These are phyloP conservation scores for Colletotrichum sp. DNA, from an alignment of 2,329 filamentous ascomycete species.

Conservation along the genomic window DNA sequence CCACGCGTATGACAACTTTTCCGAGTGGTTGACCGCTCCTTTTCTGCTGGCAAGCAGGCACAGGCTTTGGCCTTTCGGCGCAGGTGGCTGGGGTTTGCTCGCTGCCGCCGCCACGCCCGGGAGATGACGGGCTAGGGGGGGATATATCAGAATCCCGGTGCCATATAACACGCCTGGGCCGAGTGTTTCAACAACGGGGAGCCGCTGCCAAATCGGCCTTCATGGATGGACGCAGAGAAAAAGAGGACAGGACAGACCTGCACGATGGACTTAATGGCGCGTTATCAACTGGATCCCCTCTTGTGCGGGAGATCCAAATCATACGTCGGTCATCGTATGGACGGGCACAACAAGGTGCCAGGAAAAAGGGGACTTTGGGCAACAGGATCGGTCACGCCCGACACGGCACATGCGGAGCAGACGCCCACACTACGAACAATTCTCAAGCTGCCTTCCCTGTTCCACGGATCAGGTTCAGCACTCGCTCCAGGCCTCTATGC, in stretches of 20 bases:
- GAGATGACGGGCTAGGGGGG: conserved; percentile 4
- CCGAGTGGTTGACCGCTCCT: conserved; percentile 13
- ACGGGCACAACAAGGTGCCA: neutral
- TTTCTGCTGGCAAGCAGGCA: neutral
- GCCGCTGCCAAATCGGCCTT: neutral
- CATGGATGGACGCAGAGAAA: neutral
- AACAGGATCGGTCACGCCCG: neutral
- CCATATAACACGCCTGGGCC: conserved; percentile 8
- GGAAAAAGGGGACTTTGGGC: neutral
- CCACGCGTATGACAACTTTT: neutral
- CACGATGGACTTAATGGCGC: neutral
- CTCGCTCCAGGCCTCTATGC: neutral
- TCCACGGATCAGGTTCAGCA: neutral
- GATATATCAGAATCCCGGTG: conserved; percentile 10
- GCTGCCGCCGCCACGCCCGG: neutral
- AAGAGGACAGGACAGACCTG: neutral
- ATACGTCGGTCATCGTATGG: conserved; percentile 2
- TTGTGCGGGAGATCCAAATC: neutral
- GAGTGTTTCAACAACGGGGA: conserved; percentile 16
- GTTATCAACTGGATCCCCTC: neutral
- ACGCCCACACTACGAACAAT: neutral
- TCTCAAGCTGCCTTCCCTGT: neutral
- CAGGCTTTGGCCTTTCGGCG: neutral
- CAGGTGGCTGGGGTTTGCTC: neutral
- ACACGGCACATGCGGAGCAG: conserved; percentile 10